Conservation (phyloP, 257 asterid species). For the Catharanthus roseus region DNA sequence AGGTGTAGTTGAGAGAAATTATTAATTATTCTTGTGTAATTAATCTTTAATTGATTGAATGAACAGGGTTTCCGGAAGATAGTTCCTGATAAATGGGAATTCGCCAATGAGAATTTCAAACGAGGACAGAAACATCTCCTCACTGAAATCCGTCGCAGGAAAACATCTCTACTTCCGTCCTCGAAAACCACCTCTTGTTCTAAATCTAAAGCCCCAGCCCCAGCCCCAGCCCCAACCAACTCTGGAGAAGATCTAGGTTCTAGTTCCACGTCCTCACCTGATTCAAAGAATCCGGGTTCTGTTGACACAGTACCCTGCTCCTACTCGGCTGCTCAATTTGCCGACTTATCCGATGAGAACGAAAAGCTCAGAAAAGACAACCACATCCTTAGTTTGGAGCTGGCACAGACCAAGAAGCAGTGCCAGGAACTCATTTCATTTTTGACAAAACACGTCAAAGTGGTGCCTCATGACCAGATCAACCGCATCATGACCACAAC, state of each 20-base stretch:
- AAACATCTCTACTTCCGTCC: slow-evolving; percentile 26
- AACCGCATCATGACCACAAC: slow-evolving; percentile 50
- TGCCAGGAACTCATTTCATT: slow-evolving; percentile 58
- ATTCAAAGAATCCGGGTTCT: slow-evolving; percentile 53
- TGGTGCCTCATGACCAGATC: slow-evolving; percentile 56
- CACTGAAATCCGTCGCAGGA: slow-evolving; percentile 61
- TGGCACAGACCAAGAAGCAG: slow-evolving; percentile 52
- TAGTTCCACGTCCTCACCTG: slow-evolving; percentile 63
- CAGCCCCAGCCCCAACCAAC: slow-evolving; percentile 33
- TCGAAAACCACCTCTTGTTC: slow-evolving; percentile 29
- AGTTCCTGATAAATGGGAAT: slow-evolving; percentile 90
- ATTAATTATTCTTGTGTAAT: neutral
- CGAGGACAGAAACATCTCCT: slow-evolving; percentile 66
- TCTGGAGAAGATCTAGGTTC: slow-evolving; percentile 66
- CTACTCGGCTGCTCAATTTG: slow-evolving; percentile 50
- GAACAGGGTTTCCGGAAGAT: slow-evolving; percentile 85
- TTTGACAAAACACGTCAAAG: slow-evolving; percentile 48
- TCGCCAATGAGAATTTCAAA: slow-evolving; percentile 71
- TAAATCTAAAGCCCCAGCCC: too few relatives aligned
- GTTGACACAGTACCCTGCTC: slow-evolving; percentile 54
- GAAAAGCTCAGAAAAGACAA: slow-evolving; percentile 54
- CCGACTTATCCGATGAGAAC: slow-evolving; percentile 59
- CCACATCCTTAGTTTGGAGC: slow-evolving; percentile 53
- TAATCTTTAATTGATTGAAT: too few relatives aligned
- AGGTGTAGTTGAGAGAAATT: too few relatives aligned